These are phyloP conservation scores for Macroventuria anomochaeta DNA, from an alignment of 2,329 filamentous ascomycete species.

Conservation along the genomic window DNA sequence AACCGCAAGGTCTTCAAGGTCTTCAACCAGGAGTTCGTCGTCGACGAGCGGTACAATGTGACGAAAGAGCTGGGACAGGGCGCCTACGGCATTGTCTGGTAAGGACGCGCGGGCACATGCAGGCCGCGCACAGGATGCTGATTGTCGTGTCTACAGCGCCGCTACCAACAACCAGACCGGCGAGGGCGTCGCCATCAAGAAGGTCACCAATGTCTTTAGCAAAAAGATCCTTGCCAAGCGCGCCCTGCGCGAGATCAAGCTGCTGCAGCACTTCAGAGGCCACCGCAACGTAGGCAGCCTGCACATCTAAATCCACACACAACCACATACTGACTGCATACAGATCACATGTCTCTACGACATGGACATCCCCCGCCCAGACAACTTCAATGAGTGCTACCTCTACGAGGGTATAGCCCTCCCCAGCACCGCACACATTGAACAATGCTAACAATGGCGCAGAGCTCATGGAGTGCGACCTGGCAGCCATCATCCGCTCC, in stretches of 20 bases:
- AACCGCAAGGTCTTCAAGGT: conserved; percentile 74
- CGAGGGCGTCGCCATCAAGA: conserved; percentile 98
- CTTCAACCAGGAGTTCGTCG: conserved; percentile 99
- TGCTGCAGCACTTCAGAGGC: conserved; percentile 91
- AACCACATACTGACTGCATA: conserved; percentile 49
- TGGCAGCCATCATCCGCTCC: conserved; percentile 96
- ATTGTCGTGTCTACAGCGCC: conserved; percentile 66
- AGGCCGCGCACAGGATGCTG: conserved; percentile 20
- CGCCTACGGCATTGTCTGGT: conserved; percentile 99
- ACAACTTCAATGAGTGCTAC: conserved; percentile 99
- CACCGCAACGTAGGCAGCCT: conserved; percentile 54
- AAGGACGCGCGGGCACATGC: conserved; percentile 42
- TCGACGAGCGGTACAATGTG: conserved; percentile 97
- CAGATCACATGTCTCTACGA: conserved; percentile 99
- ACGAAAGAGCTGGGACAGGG: conserved; percentile 98
- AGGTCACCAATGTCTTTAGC: conserved; percentile 99
- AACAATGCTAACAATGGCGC: conserved; percentile 31
- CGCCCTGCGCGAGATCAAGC: conserved; percentile 96
- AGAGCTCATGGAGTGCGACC: conserved; percentile 99
- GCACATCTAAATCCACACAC: too few relatives aligned
- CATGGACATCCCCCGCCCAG: conserved; percentile 97
- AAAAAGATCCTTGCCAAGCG: conserved; percentile 99
- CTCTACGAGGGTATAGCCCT: conserved; percentile 82
- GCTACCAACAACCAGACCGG: conserved; percentile 89
- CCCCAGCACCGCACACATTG: not conserved